Conservation (phyloP, 2,329 filamentous ascomycete genomes). For the Paraphaeosphaeria minitans region DNA sequence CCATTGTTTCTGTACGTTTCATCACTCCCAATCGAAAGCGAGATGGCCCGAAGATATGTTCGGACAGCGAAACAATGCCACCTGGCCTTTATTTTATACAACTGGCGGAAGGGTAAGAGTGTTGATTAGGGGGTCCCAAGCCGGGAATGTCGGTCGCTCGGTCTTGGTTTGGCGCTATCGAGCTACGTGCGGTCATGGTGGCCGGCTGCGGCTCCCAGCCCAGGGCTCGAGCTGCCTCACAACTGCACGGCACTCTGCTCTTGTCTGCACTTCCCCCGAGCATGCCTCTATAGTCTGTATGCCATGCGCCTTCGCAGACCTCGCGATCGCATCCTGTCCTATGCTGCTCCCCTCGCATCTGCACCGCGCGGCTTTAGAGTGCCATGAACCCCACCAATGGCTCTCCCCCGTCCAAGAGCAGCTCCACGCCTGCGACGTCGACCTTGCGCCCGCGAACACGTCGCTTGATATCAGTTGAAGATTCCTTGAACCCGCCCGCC, state of each 20-base stretch:
- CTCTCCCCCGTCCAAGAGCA: conserved; percentile 48
- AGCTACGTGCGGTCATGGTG: conserved; percentile 14
- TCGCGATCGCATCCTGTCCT: conserved; percentile 32
- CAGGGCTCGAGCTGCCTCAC: conserved; percentile 13
- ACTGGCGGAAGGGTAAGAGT: not conserved
- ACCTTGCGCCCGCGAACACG: conserved; percentile 54
- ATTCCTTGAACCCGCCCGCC: conserved; percentile 46
- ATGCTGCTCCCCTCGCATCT: conserved; percentile 45
- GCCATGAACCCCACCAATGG: conserved; percentile 50
- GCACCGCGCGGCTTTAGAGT: conserved; percentile 39
- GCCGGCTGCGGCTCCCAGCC: not conserved
- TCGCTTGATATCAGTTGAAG: conserved; percentile 56
- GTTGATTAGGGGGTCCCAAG: conserved; percentile 4
- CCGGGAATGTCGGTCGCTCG: conserved; percentile 17
- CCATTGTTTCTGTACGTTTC: not conserved
- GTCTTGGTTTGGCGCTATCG: conserved; percentile 14
- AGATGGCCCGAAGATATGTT: conserved; percentile 10
- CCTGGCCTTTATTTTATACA: conserved; percentile 11
- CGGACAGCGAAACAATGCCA: conserved; percentile 5
- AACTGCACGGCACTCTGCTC: conserved; percentile 18
- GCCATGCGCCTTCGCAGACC: conserved; percentile 39
- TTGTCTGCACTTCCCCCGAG: conserved; percentile 17
- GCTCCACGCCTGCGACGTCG: conserved; percentile 42
- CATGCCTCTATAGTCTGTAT: conserved; percentile 39
- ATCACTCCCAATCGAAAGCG: conserved; percentile 17